phyloP scores from a whole-genome alignment of 768 basidiomycete species.

The Panellus pusillus region DNA sequence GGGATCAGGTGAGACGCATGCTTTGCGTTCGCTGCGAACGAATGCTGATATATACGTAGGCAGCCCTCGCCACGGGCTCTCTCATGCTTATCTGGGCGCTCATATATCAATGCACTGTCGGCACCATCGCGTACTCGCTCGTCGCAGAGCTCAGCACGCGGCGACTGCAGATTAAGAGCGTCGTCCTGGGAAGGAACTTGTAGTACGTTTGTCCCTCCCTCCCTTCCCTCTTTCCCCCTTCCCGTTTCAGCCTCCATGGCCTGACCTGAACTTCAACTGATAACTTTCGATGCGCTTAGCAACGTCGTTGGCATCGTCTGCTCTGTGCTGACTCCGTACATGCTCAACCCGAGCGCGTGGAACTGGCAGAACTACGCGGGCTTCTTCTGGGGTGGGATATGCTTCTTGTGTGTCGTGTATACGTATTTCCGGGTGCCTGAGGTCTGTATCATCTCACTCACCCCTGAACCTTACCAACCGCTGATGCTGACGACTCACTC shows the following conservation, averaged over 20 bases:
- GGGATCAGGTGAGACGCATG: slow-evolving; percentile 8
- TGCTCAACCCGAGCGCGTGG: slow-evolving; percentile 22
- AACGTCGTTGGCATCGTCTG: slow-evolving; percentile 24
- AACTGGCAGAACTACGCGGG: slow-evolving; percentile 22
- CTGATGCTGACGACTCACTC: neutral
- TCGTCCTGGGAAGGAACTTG: slow-evolving; percentile 20
- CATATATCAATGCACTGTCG: slow-evolving; percentile 23
- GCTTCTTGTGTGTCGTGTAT: slow-evolving; percentile 19
- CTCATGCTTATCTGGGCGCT: slow-evolving; percentile 23
- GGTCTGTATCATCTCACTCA: no score
- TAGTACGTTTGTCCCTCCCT: slow-evolving; percentile 15
- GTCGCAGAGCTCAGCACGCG: slow-evolving; percentile 21
- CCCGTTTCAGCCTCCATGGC: no score
- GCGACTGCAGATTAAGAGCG: slow-evolving; percentile 19
- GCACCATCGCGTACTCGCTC: slow-evolving; percentile 22
- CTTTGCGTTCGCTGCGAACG: neutral
- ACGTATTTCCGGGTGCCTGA: slow-evolving; percentile 23
- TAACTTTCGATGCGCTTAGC: neutral
- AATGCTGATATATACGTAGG: neutral
- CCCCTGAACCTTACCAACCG: no score
- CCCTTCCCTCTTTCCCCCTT: no score
- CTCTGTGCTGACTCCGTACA: slow-evolving; percentile 23
- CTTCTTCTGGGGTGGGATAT: slow-evolving; percentile 23
- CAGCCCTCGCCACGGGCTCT: slow-evolving; percentile 16
- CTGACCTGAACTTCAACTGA: neutral